Evolutionary conservation across 202 grass and related monocot genomes (phyloP), one percentile per base, ranked within the genome.

Genomic region (Cymbopogon flexuosus): DNA sequence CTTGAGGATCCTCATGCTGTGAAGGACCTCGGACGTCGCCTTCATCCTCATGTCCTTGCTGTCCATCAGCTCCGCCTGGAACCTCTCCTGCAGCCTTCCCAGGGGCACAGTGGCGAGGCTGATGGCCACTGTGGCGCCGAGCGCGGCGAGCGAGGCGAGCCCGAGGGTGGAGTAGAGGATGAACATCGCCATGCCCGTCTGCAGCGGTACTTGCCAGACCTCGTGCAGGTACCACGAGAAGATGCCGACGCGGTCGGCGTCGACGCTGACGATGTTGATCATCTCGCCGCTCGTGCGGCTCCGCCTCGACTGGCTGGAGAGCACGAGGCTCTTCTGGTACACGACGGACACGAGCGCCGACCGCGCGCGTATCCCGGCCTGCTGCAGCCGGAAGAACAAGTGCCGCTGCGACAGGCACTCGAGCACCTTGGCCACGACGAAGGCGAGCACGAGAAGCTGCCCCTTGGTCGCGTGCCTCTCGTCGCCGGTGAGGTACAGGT

Each of bases 1-100:
- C 82, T 93, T 97, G 31, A 97, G 89, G 82, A 93, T 93, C 81
- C 91, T 76, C 90, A 97, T 97, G 86, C 91, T 93, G 64, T 82
- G 81, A 35, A 93, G 75, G 40, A 88, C 83, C 81, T 97, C 90
- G 1, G 88, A 91, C 58, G 87, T 97, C 0, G 91, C 91, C 72
- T 93, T 97, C 93, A 91, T 97, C 81, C 91, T 88, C 10, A 58
- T 73, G 31, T 97, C 93, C 77, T 97, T 97, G 70, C 81, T 84
- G 10, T 90, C 88, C 93, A 97, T 97, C 33, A 97, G 76, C 83
- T 88, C 84, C 75, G 77, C 81, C 80, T 93, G 84, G 75, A 85
- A 97, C 16, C 62, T 91, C 71, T 97, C 90, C 81, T 91, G 88
- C 91, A 93, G 79, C 47, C 57, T 72, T 63, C 84, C 86, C 3